Conservation (phyloP, 164 flowering plant species). For the Amborella trichopoda region DNA sequence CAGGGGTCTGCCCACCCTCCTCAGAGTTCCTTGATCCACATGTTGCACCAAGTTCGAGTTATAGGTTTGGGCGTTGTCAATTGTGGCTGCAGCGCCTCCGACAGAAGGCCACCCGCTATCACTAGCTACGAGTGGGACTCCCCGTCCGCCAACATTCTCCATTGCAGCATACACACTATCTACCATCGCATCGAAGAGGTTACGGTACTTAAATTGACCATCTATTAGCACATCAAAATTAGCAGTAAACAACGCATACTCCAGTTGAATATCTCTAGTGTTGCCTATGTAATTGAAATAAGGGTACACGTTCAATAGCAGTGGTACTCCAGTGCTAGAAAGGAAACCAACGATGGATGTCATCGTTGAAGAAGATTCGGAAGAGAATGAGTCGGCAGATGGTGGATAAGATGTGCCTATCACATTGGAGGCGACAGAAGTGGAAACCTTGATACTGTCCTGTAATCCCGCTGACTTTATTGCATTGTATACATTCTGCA, state of each 20-base stretch:
- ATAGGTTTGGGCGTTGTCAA: background rate
- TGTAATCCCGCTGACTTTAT: constrained; percentile 7
- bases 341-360: background rate
- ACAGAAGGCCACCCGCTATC: constrained; percentile 10
- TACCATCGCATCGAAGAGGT: constrained; percentile 6
- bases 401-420: constrained; percentile 4
- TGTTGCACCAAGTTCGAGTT: background rate
- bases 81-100: constrained; percentile 1
- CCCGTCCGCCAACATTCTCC: constrained; percentile 1
- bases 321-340: background rate
- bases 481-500: constrained; percentile 17
- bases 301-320: constrained; percentile 5
- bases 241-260: constrained; percentile 1
- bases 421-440: constrained; percentile 2
- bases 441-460: constrained; percentile 2
- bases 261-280: constrained; percentile 3
- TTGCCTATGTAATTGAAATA: background rate
- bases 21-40: constrained; percentile 6
- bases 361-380: background rate
- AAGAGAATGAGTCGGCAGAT: constrained; percentile 2
- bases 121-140: constrained; percentile 1
- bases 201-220: background rate
- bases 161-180: constrained; percentile 6
- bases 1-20: constrained; percentile 1
- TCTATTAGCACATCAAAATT: background rate